These are phyloP conservation scores for Fomes fomentarius DNA, from an alignment of 1,284 basidiomycete genomes.

Conservation along the genomic window DNA sequence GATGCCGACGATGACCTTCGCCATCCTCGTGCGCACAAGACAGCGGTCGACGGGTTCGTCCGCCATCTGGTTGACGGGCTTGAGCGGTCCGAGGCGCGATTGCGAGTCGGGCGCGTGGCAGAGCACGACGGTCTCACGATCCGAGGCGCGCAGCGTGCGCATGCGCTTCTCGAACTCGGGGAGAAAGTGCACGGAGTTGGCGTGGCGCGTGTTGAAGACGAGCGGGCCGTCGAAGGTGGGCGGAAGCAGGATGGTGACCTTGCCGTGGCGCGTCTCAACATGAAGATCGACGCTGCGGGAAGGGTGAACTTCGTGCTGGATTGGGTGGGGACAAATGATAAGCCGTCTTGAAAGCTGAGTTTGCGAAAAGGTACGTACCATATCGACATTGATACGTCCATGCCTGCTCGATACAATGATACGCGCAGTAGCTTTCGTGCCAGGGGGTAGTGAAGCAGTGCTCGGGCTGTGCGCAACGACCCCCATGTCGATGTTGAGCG, in stretches of 20 bases:
- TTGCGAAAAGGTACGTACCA: constrained; percentile 26
- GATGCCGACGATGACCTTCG: constrained; percentile 31
- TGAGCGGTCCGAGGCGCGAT: constrained; percentile 3
- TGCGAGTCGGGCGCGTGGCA: constrained; percentile 19
- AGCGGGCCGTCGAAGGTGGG: constrained; percentile 32
- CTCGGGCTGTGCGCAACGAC: constrained; percentile 14
- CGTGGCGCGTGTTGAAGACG: constrained; percentile 25
- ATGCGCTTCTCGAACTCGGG: constrained; percentile 30
- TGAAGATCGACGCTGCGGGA: constrained; percentile 32
- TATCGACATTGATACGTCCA: constrained; percentile 29
- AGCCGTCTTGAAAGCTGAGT: background rate
- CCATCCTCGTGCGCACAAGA: constrained; percentile 28
- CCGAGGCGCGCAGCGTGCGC: constrained; percentile 30
- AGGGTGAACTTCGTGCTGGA: constrained; percentile 29
- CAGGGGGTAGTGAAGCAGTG: background rate
- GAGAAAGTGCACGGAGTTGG: constrained; percentile 28
- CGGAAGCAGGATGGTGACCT: constrained; percentile 31
- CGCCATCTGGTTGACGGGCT: constrained; percentile 7
- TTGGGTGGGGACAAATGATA: background rate
- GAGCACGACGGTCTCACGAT: constrained; percentile 30
- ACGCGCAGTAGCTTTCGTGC: constrained; percentile 16
- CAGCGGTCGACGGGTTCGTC: constrained; percentile 21
- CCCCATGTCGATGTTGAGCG: constrained; percentile 26
- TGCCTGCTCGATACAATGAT: constrained; percentile 28
- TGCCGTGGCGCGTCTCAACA: constrained; percentile 28